phyloP scores from a whole-genome alignment of 2,329 filamentous ascomycete species.

The Waltergamsia citrina region DNA sequence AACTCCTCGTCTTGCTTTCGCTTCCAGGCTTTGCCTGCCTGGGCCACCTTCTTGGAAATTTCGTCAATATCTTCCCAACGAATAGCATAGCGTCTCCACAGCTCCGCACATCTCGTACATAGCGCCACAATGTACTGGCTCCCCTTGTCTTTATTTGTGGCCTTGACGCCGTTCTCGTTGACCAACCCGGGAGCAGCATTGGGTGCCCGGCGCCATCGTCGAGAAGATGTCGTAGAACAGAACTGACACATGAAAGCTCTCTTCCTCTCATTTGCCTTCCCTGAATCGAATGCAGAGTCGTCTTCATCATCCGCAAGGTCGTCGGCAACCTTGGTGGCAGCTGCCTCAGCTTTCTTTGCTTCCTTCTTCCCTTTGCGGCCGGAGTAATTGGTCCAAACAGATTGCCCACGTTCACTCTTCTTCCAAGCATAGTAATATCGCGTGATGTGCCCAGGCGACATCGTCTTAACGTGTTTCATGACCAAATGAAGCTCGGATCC shows the following conservation, averaged over 20 bases:
- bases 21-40: conserved; percentile 75
- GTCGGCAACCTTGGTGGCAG: conserved; percentile 69
- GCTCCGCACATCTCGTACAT: conserved; percentile 79
- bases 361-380: conserved; percentile 88
- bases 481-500: conserved; percentile 83
- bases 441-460: conserved; percentile 71
- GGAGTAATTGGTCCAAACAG: conserved; percentile 84
- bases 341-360: conserved; percentile 61
- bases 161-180: conserved; percentile 46
- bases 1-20: conserved; percentile 87
- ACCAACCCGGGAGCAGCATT: conserved; percentile 63
- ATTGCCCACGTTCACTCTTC: conserved; percentile 74
- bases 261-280: conserved; percentile 72
- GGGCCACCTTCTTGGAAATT: conserved; percentile 75
- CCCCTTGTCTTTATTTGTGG: conserved; percentile 67
- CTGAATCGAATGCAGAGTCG: conserved; percentile 89
- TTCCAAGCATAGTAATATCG: conserved; percentile 98
- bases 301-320: conserved; percentile 89
- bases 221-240: conserved; percentile 68
- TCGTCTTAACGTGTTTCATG: conserved; percentile 75
- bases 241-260: conserved; percentile 90
- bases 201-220: conserved; percentile 88
- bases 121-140: conserved; percentile 69
- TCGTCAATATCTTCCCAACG: conserved; percentile 94
- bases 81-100: conserved; percentile 94